Base-by-base conservation (phyloP, 1,284 basidiomycete species). In the Irpex lacteus region DNA sequence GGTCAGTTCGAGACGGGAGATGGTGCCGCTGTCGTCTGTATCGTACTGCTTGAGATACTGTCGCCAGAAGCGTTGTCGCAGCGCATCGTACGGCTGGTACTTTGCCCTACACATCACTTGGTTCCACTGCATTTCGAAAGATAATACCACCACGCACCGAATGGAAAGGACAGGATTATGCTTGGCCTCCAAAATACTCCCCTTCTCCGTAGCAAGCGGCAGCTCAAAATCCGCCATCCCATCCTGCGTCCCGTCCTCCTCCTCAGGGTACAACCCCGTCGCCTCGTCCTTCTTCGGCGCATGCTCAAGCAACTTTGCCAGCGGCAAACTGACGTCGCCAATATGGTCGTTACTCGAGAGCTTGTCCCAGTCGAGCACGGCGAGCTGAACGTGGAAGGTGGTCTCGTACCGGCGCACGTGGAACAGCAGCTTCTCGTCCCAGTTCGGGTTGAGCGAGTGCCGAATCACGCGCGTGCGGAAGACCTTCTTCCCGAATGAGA, bases 391-490 rank as follows among this genome's bases (percentile, higher is more conserved):
- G 61, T 89, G 87, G 80, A 88, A 94, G 1, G 83, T 73, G 7
- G 85, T 86, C 75, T 99, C 97, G 71, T 96, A 94, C 5, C 90
- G 81, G 26, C 94, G 86, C 3, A 98, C 96, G 74, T 98, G 96
- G 82, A 98, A 98, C 19, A 98, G 83, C 1, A 99, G 82, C 76
- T 97, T 97, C 78, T 98, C 96, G 69, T 98, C 92, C 95, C 96
- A 99, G 0, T 85, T 82, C 0, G 97, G 97, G 74, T 94, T 95
- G 66, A 95, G 85, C 11, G 89, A 91, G 74, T 96, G 94, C 8
- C 94, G 86, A 66, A 96, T 91, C 34, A 96, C 90, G 55, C 95
- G 89, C 0, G 96, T 98, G 3, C 96, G 85, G 79, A 98, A 98
- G 8, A 98, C 94, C 76, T 98, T 98, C 78, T 97, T 96, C 44